These are phyloP conservation scores for Stephania cephalantha DNA, from an alignment of 164 flowering plant species.

Conservation along the genomic window DNA sequence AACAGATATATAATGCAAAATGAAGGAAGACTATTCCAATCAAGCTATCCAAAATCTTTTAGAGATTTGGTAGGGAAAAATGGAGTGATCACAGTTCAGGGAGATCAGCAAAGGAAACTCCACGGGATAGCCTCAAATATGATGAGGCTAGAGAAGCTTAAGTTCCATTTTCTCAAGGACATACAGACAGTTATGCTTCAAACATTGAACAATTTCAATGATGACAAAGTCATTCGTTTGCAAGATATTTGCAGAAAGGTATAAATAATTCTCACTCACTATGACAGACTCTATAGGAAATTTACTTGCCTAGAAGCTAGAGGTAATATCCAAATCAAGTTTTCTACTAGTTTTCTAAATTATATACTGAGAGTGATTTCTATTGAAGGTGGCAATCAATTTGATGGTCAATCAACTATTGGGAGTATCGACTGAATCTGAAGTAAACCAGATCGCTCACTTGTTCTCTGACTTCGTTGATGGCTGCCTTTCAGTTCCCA, in stretches of 20 bases:
- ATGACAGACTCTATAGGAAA: neutral
- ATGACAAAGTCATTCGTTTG: slow-evolving; percentile 46
- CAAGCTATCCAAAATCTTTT: slow-evolving; percentile 84
- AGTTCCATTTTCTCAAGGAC: slow-evolving; percentile 53
- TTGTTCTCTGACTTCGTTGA: slow-evolving; percentile 79
- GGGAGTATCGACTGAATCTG: slow-evolving; percentile 60
- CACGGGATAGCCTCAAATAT: slow-evolving; percentile 68
- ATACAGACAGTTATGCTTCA: slow-evolving; percentile 53
- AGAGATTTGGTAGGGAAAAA: slow-evolving; percentile 78
- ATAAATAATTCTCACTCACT: slow-evolving; percentile 9
- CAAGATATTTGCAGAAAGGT: slow-evolving; percentile 89
- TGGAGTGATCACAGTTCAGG: slow-evolving; percentile 77
- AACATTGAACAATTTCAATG: slow-evolving; percentile 31
- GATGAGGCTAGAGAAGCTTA: slow-evolving; percentile 74
- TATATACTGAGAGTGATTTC: neutral
- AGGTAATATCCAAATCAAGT: too few species aligned
- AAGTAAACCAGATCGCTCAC: slow-evolving; percentile 58
- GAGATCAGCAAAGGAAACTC: slow-evolving; percentile 74
- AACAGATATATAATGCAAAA: slow-evolving; percentile 76
- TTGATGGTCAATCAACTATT: slow-evolving; percentile 82
- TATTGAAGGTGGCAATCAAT: slow-evolving; percentile 60
- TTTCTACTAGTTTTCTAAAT: neutral
- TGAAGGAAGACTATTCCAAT: slow-evolving; percentile 75
- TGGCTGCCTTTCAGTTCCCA: slow-evolving; percentile 84
- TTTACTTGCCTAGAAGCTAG: too few species aligned